Evolutionary conservation across 768 basidiomycete genomes (phyloP).

Genomic region (Russula sp.): DNA sequence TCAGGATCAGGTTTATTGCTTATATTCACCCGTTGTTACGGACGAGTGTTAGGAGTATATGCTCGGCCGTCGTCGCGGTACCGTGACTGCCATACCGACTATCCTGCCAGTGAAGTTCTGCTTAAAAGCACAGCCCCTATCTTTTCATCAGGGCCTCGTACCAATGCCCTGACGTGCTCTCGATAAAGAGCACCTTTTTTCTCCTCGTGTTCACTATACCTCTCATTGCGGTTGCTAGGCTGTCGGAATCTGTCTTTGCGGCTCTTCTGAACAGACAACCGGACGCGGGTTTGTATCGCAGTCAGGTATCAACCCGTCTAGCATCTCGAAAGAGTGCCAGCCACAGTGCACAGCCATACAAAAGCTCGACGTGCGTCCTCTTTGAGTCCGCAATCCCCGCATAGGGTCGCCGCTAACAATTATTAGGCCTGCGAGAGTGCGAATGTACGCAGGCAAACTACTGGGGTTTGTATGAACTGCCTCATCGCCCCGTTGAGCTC

Average conservation of each 20-base stretch:
- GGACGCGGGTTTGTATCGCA: background rate
- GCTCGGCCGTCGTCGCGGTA: background rate
- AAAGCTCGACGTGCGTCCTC: background rate
- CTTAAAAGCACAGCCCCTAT: background rate
- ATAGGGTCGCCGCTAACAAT: too few species aligned
- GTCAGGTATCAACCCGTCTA: background rate
- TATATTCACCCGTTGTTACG: background rate
- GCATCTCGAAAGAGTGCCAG: slow-evolving; percentile 1
- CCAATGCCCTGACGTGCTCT: background rate
- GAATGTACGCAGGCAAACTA: slow-evolving; percentile 10
- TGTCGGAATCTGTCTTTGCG: background rate
- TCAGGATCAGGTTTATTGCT: background rate
- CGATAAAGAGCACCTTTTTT: background rate
- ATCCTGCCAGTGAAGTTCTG: background rate
- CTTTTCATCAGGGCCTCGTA: background rate
- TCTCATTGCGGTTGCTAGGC: background rate
- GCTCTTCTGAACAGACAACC: background rate
- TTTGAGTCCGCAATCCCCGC: background rate
- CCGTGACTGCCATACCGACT: too few species aligned
- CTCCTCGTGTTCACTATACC: background rate
- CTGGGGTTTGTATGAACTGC: slow-evolving; percentile 1
- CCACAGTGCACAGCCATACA: background rate
- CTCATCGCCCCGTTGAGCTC: background rate
- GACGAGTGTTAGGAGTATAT: background rate
- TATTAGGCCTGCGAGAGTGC: slow-evolving; percentile 1